phyloP scores from a whole-genome alignment of 2,329 filamentous ascomycete genomes.

The Nannizzia gypsea region DNA sequence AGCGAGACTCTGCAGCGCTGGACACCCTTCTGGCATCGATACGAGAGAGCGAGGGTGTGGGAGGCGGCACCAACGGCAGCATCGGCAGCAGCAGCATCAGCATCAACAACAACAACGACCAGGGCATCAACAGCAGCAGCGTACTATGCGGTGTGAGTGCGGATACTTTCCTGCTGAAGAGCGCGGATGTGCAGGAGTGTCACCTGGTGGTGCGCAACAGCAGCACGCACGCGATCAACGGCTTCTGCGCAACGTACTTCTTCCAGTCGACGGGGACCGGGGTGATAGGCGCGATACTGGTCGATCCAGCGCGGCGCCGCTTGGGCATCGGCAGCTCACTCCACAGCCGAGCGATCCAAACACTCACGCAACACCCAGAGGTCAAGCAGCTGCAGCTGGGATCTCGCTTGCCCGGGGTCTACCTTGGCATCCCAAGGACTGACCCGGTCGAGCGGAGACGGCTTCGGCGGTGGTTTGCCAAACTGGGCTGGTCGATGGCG shows the following conservation, averaged over 20 bases:
- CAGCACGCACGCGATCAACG: conserved; percentile 80
- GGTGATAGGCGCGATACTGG: conserved; percentile 74
- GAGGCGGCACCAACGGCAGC: conserved; percentile 35
- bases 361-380: conserved; percentile 56
- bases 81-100: conserved; percentile 36
- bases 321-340: conserved; percentile 83
- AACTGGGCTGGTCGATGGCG: conserved; percentile 71
- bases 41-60: conserved; percentile 36
- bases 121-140: conserved; percentile 33
- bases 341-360: conserved; percentile 71
- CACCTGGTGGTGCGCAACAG: conserved; percentile 92
- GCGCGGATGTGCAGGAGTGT: conserved; percentile 59
- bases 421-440: conserved; percentile 66
- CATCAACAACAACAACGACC: no score
- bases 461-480: conserved; percentile 72
- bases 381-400: conserved; percentile 75
- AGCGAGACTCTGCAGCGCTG: conserved; percentile 61
- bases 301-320: conserved; percentile 74
- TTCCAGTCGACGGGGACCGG: conserved; percentile 58
- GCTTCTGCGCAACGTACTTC: conserved; percentile 83
- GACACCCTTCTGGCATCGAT: conserved; percentile 63
- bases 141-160: conserved; percentile 59
- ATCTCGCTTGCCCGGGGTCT: conserved; percentile 69
- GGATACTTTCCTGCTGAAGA: conserved; percentile 62
- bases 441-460: conserved; percentile 50